Conservation (phyloP, 768 basidiomycete genomes). For the Phlebiopsis flavidoalba region DNA sequence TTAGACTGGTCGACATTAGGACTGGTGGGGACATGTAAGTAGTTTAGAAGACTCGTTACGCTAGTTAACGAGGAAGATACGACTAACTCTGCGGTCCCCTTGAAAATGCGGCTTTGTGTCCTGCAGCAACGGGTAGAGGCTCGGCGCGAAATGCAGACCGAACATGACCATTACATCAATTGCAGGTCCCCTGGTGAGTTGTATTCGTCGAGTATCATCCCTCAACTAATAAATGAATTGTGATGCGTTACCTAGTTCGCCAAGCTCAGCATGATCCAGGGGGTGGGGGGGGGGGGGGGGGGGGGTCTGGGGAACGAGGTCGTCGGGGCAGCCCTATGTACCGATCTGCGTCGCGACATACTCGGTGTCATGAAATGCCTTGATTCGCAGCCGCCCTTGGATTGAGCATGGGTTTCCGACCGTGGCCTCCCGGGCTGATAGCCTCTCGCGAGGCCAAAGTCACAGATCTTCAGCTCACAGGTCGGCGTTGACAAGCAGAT, state of each 20-base stretch:
- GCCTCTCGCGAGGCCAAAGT: slow-evolving; percentile 94
- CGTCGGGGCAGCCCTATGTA: no score
- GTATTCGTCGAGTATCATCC: slow-evolving; percentile 11
- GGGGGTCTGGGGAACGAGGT: no score
- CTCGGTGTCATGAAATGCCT: slow-evolving; percentile 99
- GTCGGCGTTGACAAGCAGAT: slow-evolving; percentile 95
- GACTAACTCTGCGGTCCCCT: slow-evolving; percentile 91
- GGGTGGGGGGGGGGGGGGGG: no score
- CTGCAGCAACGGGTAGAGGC: slow-evolving; percentile 85
- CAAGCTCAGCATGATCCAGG: slow-evolving; percentile 98
- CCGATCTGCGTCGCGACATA: slow-evolving; percentile 99
- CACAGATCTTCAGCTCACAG: slow-evolving; percentile 98
- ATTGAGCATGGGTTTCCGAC: slow-evolving; percentile 47
- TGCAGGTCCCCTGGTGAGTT: slow-evolving; percentile 62
- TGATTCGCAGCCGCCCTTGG: slow-evolving; percentile 65
- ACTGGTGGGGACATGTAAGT: slow-evolving; percentile 32
- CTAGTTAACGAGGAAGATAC: slow-evolving; percentile 1
- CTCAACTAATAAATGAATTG: neutral
- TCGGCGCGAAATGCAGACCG: slow-evolving; percentile 96
- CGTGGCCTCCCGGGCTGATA: slow-evolving; percentile 83
- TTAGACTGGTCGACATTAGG: slow-evolving; percentile 99
- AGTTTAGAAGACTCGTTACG: no score
- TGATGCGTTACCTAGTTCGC: slow-evolving; percentile 77
- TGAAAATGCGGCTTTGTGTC: slow-evolving; percentile 96
- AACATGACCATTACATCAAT: slow-evolving; percentile 97